Evolutionary conservation across 2,329 filamentous ascomycete species (phyloP).

Genomic region (Fusarium gaditjirri): DNA sequence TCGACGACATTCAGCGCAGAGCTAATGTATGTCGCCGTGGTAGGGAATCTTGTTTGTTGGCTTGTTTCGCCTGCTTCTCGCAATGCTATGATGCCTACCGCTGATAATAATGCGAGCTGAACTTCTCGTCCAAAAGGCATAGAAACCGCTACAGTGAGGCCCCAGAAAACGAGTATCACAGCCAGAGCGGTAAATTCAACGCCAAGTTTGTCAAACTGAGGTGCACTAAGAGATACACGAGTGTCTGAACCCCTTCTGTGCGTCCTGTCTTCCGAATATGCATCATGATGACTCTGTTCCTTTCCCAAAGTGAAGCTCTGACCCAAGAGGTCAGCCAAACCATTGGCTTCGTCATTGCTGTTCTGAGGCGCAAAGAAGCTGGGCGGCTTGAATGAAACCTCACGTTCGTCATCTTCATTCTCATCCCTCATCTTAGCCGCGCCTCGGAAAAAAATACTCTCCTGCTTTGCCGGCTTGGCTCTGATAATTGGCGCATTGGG

Average conservation of each 20-base stretch:
- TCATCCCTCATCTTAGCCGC: conserved; percentile 26
- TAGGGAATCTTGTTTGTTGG: conserved; percentile 26
- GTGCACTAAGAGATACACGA: background rate
- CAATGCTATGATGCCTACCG: conserved; percentile 46
- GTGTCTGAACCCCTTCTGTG: background rate
- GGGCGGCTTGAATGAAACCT: conserved; percentile 66
- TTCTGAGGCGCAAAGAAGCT: conserved; percentile 65
- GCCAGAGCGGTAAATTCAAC: conserved; percentile 40
- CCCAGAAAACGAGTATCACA: conserved; percentile 43
- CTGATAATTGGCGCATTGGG: conserved; percentile 65
- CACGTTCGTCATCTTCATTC: conserved; percentile 17
- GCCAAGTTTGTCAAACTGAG: conserved; percentile 8
- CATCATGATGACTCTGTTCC: conserved; percentile 32
- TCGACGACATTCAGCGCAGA: conserved; percentile 48
- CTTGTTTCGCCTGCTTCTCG: conserved; percentile 45
- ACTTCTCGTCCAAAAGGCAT: conserved; percentile 44
- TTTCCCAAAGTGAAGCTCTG: conserved; percentile 56
- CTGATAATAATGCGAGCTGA: conserved; percentile 43
- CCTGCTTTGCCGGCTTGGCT: conserved; percentile 56
- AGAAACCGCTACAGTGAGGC: conserved; percentile 29
- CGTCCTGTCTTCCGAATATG: background rate
- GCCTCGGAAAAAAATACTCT: conserved; percentile 63
- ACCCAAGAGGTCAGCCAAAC: conserved; percentile 57
- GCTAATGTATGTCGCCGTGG: conserved; percentile 35
- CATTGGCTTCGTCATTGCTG: conserved; percentile 55